Evolutionary conservation across 331 rosid species (phyloP), one percentile per base, ranked within the genome.

Genomic region (Quercus lobata): DNA sequence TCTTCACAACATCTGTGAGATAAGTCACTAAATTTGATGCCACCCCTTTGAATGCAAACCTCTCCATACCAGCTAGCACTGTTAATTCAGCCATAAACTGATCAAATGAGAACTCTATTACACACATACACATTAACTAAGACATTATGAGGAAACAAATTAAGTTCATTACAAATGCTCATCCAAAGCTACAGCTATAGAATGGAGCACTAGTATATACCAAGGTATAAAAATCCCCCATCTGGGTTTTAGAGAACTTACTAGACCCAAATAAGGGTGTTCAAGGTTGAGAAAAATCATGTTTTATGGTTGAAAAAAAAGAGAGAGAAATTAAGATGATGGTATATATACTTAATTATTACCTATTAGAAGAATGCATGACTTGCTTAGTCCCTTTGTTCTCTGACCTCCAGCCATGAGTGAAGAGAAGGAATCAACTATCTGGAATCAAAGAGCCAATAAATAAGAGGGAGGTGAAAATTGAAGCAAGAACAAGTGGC

Each of bases 321-420:
- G 1, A 75, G 41, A 41, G 41, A 41, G 58, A 62, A 37, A 57
- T 41, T 41, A 8, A 70, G 44, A 69, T 53, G 62, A 4, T 76
- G 4, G 78, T 17, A 63, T 1, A 21, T 55, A 21, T 30, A 19
- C 11, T 9, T 61, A 27, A 25, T 61, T 82, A 21, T 61, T 83
- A 94, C 99, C 97, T 88, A 90, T 90, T 71, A 95, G 97, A 15
- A 95, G 97, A 90, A 93, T 79, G 78, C 97, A 92, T 2, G 99
- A 86, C 80, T 81, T 78, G 76, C 81, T 90, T 69, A 94, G 92
- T 56, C 83, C 55, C 84, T 81, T 85, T 5, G 44, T 17, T 83
- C 79, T 80, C 62, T 74, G 88, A 44, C 76, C 84, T 22, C 86
- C 90, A 24, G 94, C 91, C 98, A 95, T 92, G 78, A 53, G 78